These are phyloP conservation scores for Zalaria obscura DNA, from an alignment of 2,329 filamentous ascomycete genomes.

Conservation along the genomic window DNA sequence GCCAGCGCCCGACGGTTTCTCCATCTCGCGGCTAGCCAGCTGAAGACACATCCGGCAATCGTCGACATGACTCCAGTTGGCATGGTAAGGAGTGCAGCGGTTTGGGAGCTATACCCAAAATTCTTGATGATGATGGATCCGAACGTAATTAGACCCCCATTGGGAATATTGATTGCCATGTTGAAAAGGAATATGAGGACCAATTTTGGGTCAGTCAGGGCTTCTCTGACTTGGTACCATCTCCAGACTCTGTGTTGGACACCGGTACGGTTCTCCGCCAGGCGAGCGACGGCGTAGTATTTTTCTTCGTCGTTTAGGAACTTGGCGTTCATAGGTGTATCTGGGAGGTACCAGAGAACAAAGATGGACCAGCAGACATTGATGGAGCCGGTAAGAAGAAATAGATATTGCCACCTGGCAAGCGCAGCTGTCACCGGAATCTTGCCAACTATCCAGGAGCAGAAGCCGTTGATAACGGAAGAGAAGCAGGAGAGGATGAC, in stretches of 20 bases:
- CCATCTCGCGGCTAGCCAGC: constrained; percentile 38
- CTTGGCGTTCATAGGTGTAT: constrained; percentile 46
- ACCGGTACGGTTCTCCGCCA: constrained; percentile 27
- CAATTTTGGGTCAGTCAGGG: constrained; percentile 42
- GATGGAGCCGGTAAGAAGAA: not conserved
- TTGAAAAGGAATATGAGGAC: constrained; percentile 39
- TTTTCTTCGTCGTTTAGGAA: constrained; percentile 44
- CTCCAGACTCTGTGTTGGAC: constrained; percentile 32
- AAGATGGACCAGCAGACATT: not conserved
- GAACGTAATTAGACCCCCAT: constrained; percentile 45
- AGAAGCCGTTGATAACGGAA: not conserved
- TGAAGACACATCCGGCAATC: constrained; percentile 43
- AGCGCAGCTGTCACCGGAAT: not conserved
- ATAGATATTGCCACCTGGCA: not conserved
- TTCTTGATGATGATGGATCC: constrained; percentile 43
- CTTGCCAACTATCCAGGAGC: not conserved
- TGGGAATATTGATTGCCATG: constrained; percentile 40
- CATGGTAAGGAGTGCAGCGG: constrained; percentile 46
- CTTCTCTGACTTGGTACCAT: constrained; percentile 40
- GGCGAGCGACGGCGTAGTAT: constrained; percentile 42
- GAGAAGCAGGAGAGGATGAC: not conserved
- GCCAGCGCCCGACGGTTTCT: constrained; percentile 42
- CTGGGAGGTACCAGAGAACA: constrained; percentile 43
- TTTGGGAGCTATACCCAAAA: constrained; percentile 42
- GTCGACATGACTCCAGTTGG: constrained; percentile 48